Conservation (phyloP, 2,329 filamentous ascomycete genomes). For the Tolypocladium cylindrosporum region DNA sequence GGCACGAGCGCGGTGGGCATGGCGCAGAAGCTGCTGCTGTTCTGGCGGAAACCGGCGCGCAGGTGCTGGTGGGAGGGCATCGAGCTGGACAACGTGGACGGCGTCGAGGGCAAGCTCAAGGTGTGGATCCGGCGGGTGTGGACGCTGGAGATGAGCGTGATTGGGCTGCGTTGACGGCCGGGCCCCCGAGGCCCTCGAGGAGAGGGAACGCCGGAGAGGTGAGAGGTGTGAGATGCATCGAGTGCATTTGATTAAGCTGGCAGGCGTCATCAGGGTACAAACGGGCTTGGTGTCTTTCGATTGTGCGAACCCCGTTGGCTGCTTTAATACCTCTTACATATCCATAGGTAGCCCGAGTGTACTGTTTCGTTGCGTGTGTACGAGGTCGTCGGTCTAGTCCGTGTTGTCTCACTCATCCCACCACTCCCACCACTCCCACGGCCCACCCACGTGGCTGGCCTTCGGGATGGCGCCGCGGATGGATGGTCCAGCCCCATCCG, state of each 20-base stretch:
- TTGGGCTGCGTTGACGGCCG: conserved; percentile 49
- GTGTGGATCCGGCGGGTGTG: conserved; percentile 97
- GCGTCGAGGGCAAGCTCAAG: conserved; percentile 84
- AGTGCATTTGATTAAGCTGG: conserved; percentile 2
- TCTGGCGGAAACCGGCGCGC: conserved; percentile 94
- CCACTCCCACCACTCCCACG: not conserved
- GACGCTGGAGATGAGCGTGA: conserved; percentile 97
- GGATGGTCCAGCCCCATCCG: not conserved
- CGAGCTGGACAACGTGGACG: conserved; percentile 79
- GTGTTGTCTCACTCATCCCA: not conserved
- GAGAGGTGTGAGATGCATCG: not conserved
- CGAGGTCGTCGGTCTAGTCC: too few species aligned
- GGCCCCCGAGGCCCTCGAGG: not conserved
- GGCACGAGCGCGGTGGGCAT: conserved; percentile 80
- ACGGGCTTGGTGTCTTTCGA: not conserved
- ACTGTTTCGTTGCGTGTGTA: not conserved
- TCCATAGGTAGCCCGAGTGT: not conserved
- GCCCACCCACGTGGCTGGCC: not conserved
- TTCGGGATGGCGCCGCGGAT: not conserved
- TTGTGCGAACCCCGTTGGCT: not conserved
- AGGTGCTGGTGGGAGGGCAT: conserved; percentile 99
- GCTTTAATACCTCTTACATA: not conserved
- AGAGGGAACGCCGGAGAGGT: not conserved
- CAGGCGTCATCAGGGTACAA: conserved; percentile 6
- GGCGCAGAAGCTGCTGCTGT: conserved; percentile 94